phyloP scores from a whole-genome alignment of 257 asterid species.

The Lithospermum erythrorhizon region DNA sequence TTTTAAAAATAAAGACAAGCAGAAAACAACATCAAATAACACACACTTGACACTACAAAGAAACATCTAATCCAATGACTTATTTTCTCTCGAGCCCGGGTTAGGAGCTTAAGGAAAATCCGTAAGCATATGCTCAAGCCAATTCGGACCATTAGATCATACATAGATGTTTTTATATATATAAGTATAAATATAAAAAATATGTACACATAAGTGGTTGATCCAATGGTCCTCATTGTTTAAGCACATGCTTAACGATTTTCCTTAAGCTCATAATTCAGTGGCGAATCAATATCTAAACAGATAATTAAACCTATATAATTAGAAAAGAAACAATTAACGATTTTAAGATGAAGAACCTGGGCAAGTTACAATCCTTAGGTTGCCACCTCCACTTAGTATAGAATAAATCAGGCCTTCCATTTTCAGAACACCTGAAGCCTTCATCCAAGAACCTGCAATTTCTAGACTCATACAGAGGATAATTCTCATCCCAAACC shows the following conservation, averaged over 20 bases:
- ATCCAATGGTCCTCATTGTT: too few relatives aligned
- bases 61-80: not conserved
- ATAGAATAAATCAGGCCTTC: conserved; percentile 85
- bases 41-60: not conserved
- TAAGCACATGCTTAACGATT: too few relatives aligned
- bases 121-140: too few relatives aligned
- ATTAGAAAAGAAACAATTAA: not conserved
- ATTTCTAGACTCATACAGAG: conserved; percentile 60
- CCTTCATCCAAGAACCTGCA: conserved; percentile 85
- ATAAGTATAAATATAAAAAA: too few relatives aligned
- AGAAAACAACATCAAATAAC: not conserved
- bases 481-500: conserved; percentile 93
- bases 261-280: too few relatives aligned
- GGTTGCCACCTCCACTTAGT: conserved; percentile 99
- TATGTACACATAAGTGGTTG: too few relatives aligned
- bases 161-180: too few relatives aligned
- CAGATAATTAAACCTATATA: not conserved
- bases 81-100: too few relatives aligned
- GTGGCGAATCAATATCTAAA: not conserved
- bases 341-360: conserved; percentile 22
- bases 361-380: conserved; percentile 76
- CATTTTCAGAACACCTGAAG: conserved; percentile 80
- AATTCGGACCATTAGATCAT: too few relatives aligned
- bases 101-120: too few relatives aligned
- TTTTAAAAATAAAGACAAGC: not conserved